Conservation (phyloP, 2,329 filamentous ascomycete genomes). For the Sporothrix brasiliensis region DNA sequence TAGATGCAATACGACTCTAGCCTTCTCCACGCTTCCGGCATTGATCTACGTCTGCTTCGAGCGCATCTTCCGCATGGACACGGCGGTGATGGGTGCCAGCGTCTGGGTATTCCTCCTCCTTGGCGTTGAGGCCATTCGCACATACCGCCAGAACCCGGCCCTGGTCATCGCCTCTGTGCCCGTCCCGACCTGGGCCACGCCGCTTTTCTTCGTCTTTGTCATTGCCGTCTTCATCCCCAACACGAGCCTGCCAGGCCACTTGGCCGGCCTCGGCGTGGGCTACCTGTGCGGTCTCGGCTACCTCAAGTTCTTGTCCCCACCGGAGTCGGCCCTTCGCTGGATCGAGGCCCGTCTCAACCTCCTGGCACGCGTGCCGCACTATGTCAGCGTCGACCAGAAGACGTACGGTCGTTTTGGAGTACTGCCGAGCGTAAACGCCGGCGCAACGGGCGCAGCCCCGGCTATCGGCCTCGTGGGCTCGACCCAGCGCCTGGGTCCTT, state of each 20-base stretch:
- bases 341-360: constrained; percentile 87
- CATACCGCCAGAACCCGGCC: constrained; percentile 77
- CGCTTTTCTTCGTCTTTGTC: constrained; percentile 74
- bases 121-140: constrained; percentile 81
- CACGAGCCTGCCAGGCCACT: constrained; percentile 82
- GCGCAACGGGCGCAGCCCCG: constrained; percentile 46
- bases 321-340: constrained; percentile 84
- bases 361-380: constrained; percentile 81
- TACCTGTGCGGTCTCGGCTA: constrained; percentile 91
- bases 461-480: constrained; percentile 65
- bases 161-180: constrained; percentile 65
- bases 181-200: constrained; percentile 91
- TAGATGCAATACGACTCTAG: constrained; percentile 46
- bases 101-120: constrained; percentile 92
- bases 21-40: constrained; percentile 79
- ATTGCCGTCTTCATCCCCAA: constrained; percentile 76
- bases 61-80: constrained; percentile 70
- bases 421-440: constrained; percentile 57
- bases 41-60: constrained; percentile 80
- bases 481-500: constrained; percentile 71
- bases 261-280: constrained; percentile 80
- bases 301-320: constrained; percentile 85
- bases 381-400: constrained; percentile 93
- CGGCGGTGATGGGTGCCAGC: constrained; percentile 78
- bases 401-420: constrained; percentile 92